phyloP scores from a whole-genome alignment of 2,329 filamentous ascomycete genomes.

The Mycocentrospora acerina region DNA sequence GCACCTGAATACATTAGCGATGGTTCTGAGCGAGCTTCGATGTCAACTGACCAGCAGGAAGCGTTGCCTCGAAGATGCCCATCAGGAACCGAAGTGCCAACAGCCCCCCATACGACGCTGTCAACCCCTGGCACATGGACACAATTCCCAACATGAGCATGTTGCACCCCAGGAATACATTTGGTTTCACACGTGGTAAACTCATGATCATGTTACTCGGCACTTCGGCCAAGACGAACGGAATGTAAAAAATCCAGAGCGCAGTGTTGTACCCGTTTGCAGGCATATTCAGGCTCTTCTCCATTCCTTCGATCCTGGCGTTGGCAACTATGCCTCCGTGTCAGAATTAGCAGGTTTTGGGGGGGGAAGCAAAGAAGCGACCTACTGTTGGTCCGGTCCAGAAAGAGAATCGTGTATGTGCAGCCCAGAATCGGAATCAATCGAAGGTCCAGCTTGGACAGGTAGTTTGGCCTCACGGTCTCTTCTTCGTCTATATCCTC shows the following conservation, averaged over 20 bases:
- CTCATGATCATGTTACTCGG: conserved; percentile 79
- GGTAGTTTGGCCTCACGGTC: conserved; percentile 44
- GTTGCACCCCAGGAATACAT: conserved; percentile 75
- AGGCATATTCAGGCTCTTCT: conserved; percentile 62
- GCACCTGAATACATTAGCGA: conserved; percentile 19
- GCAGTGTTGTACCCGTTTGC: conserved; percentile 69
- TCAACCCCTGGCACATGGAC: conserved; percentile 33
- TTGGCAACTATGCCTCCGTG: conserved; percentile 60
- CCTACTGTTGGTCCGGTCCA: conserved; percentile 63
- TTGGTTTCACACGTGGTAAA: conserved; percentile 61
- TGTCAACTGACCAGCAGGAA: conserved; percentile 27
- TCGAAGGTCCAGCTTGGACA: conserved; percentile 61
- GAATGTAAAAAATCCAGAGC: conserved; percentile 82
- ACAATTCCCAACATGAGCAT: conserved; percentile 70
- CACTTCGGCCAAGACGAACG: conserved; percentile 76
- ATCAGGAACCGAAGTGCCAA: conserved; percentile 34
- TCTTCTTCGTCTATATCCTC: conserved; percentile 7
- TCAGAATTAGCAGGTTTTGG: background rate
- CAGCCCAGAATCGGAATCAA: conserved; percentile 67
- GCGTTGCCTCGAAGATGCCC: conserved; percentile 36
- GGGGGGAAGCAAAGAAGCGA: background rate
- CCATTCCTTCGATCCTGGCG: conserved; percentile 59
- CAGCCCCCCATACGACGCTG: conserved; percentile 28
- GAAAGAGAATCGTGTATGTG: conserved; percentile 71
- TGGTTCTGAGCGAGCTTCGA: background rate